These are phyloP conservation scores for Salix brachista DNA, from an alignment of 345 rosid species.

Conservation along the genomic window DNA sequence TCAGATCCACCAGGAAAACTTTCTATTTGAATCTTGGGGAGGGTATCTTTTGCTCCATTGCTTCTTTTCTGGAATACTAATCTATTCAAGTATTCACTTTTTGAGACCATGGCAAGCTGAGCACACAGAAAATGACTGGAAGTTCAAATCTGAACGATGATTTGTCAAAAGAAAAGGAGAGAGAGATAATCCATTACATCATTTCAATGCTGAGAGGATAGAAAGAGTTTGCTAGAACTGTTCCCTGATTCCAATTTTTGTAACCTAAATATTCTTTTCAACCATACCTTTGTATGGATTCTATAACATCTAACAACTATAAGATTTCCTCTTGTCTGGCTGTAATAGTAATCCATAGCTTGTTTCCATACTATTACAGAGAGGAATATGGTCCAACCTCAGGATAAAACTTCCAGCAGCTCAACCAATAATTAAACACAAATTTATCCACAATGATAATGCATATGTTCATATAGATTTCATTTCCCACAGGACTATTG, in stretches of 20 bases:
- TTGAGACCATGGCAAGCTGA: slow-evolving; percentile 55
- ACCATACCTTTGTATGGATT: too few relatives aligned
- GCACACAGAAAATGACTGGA: background rate
- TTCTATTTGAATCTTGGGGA: slow-evolving; percentile 24
- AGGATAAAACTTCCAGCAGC: background rate
- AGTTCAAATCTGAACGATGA: background rate
- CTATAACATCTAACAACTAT: background rate
- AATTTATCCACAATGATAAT: background rate
- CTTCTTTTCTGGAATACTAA: slow-evolving; percentile 33
- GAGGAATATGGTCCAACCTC: background rate
- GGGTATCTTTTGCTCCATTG: slow-evolving; percentile 11
- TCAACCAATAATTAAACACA: background rate
- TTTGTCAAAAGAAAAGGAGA: background rate
- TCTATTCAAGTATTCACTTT: slow-evolving; percentile 49
- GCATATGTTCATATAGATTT: background rate
- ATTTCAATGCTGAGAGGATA: background rate
- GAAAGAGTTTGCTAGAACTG: background rate
- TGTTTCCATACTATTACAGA: background rate
- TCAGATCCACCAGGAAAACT: slow-evolving; percentile 47
- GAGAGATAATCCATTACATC: background rate
- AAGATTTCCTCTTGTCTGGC: background rate
- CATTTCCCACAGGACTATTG: background rate
- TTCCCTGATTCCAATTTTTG: background rate
- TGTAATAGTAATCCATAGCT: background rate
- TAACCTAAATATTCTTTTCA: background rate